Conservation (phyloP, 371 early-diverging fungal species). For the Haplosporangium sp. region DNA sequence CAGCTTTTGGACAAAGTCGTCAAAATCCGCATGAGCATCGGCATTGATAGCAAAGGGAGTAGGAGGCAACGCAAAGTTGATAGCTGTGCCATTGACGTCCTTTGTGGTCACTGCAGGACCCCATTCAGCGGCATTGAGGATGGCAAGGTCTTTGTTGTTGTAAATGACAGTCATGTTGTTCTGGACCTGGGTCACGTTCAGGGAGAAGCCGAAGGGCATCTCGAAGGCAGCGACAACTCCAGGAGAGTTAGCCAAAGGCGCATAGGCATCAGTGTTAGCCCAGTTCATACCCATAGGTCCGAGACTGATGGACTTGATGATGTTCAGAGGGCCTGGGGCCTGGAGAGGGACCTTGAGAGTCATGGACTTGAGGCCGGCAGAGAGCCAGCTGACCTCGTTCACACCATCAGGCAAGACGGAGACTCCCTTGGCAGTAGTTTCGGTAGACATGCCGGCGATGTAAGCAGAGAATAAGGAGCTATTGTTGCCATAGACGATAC, state of each 20-base stretch:
- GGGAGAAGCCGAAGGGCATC: conserved; percentile 66
- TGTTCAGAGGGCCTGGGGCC: conserved; percentile 52
- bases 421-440: conserved; percentile 65
- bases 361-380: conserved; percentile 59
- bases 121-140: conserved; percentile 52
- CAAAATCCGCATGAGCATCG: conserved; percentile 55
- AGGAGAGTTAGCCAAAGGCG: conserved; percentile 60
- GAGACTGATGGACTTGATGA: conserved; percentile 61
- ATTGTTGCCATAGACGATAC: conserved; percentile 17
- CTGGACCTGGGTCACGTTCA: conserved; percentile 63
- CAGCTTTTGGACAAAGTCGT: conserved; percentile 57
- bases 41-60: conserved; percentile 50
- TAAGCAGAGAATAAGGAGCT: conserved; percentile 64
- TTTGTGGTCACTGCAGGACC: conserved; percentile 58
- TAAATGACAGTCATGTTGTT: conserved; percentile 63
- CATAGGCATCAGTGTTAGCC: conserved; percentile 56
- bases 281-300: conserved; percentile 65
- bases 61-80: conserved; percentile 53
- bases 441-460: conserved; percentile 60
- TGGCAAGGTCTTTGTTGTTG: conserved; percentile 58
- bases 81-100: conserved; percentile 55
- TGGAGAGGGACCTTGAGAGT: conserved; percentile 24
- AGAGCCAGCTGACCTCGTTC: conserved; percentile 63
- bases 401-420: conserved; percentile 66
- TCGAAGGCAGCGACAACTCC: conserved; percentile 60